phyloP scores from a whole-genome alignment of 2,329 filamentous ascomycete species.

The Sporothrix brasiliensis region DNA sequence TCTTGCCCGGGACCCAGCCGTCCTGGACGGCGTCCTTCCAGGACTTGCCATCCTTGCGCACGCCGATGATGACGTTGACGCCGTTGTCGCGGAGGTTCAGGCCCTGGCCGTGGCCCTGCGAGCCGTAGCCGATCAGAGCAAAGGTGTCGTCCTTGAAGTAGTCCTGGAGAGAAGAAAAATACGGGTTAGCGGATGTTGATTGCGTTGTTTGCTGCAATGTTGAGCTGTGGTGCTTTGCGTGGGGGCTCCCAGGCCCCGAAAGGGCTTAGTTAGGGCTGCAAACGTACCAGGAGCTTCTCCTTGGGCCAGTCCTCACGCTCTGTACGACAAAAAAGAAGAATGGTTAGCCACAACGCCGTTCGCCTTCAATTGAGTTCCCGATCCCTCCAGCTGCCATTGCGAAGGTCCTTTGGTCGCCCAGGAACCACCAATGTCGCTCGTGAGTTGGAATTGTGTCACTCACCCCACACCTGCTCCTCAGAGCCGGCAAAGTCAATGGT shows the following conservation, averaged over 20 bases:
- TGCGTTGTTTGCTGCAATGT: background rate
- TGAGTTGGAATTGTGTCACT: slow-evolving; percentile 40
- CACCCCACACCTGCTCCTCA: slow-evolving; percentile 94
- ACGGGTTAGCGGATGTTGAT: background rate
- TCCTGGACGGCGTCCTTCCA: slow-evolving; percentile 98
- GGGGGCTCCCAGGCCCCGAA: background rate
- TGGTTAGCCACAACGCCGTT: background rate
- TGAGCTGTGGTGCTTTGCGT: background rate
- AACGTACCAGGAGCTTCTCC: slow-evolving; percentile 92
- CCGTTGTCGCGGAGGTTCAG: slow-evolving; percentile 99
- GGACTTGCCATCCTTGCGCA: slow-evolving; percentile 96
- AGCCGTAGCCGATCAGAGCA: slow-evolving; percentile 97
- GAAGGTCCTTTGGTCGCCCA: background rate
- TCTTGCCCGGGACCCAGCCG: slow-evolving; percentile 97
- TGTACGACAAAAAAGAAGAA: slow-evolving; percentile 44
- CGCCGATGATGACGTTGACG: slow-evolving; percentile 97
- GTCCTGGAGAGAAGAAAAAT: slow-evolving; percentile 58
- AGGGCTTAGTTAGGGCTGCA: slow-evolving; percentile 34
- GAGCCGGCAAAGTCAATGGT: slow-evolving; percentile 97
- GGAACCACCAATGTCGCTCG: background rate
- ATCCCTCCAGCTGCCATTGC: background rate
- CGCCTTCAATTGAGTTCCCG: background rate
- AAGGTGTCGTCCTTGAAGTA: slow-evolving; percentile 99
- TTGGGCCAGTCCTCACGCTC: slow-evolving; percentile 98
- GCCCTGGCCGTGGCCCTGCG: slow-evolving; percentile 97